Conservation (phyloP, 257 asterid genomes). For the Cordia subcordata region DNA sequence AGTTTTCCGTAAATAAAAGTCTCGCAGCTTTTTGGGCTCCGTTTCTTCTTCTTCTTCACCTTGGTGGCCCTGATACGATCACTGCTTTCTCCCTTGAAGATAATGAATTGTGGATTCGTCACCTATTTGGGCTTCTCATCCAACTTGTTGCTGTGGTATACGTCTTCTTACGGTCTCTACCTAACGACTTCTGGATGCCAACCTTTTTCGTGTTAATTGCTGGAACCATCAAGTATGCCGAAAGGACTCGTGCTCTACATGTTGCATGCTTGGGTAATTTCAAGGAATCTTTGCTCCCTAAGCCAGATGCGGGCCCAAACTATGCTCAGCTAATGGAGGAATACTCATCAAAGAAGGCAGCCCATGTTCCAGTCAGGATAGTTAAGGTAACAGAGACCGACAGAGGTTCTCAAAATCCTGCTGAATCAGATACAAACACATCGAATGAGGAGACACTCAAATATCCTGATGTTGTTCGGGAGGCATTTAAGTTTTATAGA, state of each 20-base stretch:
- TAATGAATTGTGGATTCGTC: slow-evolving; percentile 36
- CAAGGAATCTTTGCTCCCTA: slow-evolving; percentile 25
- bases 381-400: not conserved
- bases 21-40: slow-evolving; percentile 18
- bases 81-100: slow-evolving; percentile 46
- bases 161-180: slow-evolving; percentile 29
- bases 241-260: slow-evolving; percentile 29
- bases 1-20: not conserved
- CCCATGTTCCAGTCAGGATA: not conserved
- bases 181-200: slow-evolving; percentile 29
- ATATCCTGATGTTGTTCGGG: not conserved
- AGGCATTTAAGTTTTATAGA: slow-evolving; percentile 1
- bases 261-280: slow-evolving; percentile 25
- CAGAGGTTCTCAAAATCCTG: not conserved
- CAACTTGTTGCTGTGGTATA: slow-evolving; percentile 25
- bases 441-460: not conserved
- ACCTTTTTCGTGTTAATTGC: slow-evolving; percentile 19
- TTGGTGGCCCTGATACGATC: slow-evolving; percentile 44
- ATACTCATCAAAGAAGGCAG: slow-evolving; percentile 4
- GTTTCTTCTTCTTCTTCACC: slow-evolving; percentile 10
- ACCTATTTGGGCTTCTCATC: slow-evolving; percentile 24
- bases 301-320: slow-evolving; percentile 32
- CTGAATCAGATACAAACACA: not conserved
- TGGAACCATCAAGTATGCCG: slow-evolving; percentile 37
- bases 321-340: slow-evolving; percentile 30